These are phyloP conservation scores for Penicillium digitatum DNA, from an alignment of 2,329 filamentous ascomycete genomes.

Conservation along the genomic window DNA sequence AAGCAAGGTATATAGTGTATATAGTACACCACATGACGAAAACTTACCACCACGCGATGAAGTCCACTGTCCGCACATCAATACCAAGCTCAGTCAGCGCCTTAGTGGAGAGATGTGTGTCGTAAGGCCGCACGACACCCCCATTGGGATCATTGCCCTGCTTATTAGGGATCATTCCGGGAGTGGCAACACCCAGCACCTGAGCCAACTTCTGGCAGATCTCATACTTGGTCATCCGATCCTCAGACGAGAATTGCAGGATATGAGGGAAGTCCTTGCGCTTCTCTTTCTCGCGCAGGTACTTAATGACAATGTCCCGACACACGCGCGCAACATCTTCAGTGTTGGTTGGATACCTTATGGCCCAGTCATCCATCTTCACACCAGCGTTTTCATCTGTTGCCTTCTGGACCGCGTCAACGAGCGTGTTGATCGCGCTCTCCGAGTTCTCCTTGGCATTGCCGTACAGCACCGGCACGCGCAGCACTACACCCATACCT, in stretches of 20 bases:
- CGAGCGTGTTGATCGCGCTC: conserved; percentile 76
- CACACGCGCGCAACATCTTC: conserved; percentile 79
- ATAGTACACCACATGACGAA: conserved; percentile 3
- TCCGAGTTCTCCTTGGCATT: conserved; percentile 66
- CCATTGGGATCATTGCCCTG: conserved; percentile 69
- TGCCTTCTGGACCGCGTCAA: conserved; percentile 71
- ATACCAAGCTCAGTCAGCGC: conserved; percentile 69
- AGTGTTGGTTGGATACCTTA: conserved; percentile 83
- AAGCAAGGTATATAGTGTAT: not conserved
- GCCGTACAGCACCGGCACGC: conserved; percentile 82
- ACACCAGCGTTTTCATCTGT: conserved; percentile 60
- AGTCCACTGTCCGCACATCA: conserved; percentile 68
- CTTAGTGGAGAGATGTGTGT: conserved; percentile 79
- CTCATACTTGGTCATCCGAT: conserved; percentile 82
- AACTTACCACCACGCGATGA: conserved; percentile 71
- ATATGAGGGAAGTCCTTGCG: conserved; percentile 59
- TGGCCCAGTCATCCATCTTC: conserved; percentile 81
- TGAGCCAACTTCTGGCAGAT: conserved; percentile 75
- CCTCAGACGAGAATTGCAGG: conserved; percentile 83
- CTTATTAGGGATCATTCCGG: conserved; percentile 62
- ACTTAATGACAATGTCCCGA: conserved; percentile 67
- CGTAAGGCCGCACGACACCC: conserved; percentile 73
- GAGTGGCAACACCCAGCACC: conserved; percentile 70
- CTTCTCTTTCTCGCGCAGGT: conserved; percentile 52
- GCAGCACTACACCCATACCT: conserved; percentile 64